Evolutionary conservation across 192 early-diverging fungal genomes (phyloP), one percentile per base, ranked within the genome.

Genomic region (Umbelopsis ramanniana): DNA sequence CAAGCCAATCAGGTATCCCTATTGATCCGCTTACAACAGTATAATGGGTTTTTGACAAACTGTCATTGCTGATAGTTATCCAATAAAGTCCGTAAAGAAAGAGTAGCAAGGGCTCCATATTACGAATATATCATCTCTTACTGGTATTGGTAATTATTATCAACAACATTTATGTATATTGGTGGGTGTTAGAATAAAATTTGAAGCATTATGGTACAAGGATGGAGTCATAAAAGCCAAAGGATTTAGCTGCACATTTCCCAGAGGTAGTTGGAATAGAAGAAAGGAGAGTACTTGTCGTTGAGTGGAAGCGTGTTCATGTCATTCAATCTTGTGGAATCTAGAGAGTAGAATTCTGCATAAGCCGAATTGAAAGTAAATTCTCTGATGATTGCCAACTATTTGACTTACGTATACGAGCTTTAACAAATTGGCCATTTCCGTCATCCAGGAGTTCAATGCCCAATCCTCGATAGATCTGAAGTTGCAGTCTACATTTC

Each of bases 401-500:
- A 29, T 63, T 63, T 63, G n/a, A 67, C 78, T 79, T 75, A 79
- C 79, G 71, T 45, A 80, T 71, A 19, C 79, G 72, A 6, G 79
- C 79, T 45, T 74, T 80, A 21, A 75, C 55, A 50, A 76, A 80
- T 0, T 52, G 63, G 14, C 79, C 75, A 9, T 74, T 46, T 2
- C 76, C 79, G 21, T 76, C 73, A 66, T 80, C 79, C 66, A 80
- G 60, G 69, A 80, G 73, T 71, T 80, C 79, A 29, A 80, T 76
- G 12, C 79, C 79, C 21, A 80, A 57, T 67, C 75, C 74, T 71
- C 79, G 70, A 67, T 80, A 80, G 35, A 80, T 38, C 21, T 80
- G 79, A 8, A 80, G 66, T 14, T 73, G 74, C 3, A 80, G 66
- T 14, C 79, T 80, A 67, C 6, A 50, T n/a, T 15, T 50, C 5